Percentiles rank a stretch among this genome's conserved stretches.
Conservation (phyloP, 2,329 filamentous ascomycete species). For the Aspergillus sp. region DNA sequence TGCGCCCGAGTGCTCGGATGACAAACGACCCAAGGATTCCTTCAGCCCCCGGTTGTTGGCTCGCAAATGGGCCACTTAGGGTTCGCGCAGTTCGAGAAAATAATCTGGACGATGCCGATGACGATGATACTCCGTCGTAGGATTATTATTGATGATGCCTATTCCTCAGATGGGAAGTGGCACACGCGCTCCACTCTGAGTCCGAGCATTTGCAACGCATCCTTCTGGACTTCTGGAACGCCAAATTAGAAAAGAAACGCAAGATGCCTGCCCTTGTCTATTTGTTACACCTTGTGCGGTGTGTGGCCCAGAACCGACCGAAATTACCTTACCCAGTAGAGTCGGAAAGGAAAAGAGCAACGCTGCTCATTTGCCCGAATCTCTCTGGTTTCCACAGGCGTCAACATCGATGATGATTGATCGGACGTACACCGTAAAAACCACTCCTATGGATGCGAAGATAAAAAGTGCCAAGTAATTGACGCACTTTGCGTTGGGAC, state of each 20-base stretch:
- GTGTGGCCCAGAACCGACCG: conserved; percentile 8
- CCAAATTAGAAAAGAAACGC: not conserved
- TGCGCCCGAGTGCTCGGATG: conserved; percentile 11
- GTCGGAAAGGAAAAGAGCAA: not conserved
- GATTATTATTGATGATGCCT: not conserved
- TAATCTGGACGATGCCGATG: not conserved
- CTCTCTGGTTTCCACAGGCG: not conserved
- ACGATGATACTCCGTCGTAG: not conserved
- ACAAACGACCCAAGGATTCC: conserved; percentile 15
- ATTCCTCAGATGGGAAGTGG: conserved; percentile 7
- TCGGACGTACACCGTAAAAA: not conserved
- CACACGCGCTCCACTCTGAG: conserved; percentile 11
- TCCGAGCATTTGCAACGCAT: not conserved
- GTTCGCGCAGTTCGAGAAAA: not conserved
- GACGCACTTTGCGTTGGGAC: not conserved
- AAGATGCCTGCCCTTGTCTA: conserved; percentile 1
- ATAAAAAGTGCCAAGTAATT: not conserved
- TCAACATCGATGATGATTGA: not conserved
- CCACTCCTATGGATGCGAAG: not conserved
- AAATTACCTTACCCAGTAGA: not conserved
- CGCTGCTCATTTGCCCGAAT: not conserved
- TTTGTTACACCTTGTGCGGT: conserved; percentile 13
- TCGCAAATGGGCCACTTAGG: conserved; percentile 6
- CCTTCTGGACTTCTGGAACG: conserved; percentile 16
- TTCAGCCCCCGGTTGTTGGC: conserved; percentile 10